A percentile compares a stretch with the other conserved stretches of the same genome.
Evolutionary conservation across 116 monocot species (phyloP).

Genomic region (Iris pallida): DNA sequence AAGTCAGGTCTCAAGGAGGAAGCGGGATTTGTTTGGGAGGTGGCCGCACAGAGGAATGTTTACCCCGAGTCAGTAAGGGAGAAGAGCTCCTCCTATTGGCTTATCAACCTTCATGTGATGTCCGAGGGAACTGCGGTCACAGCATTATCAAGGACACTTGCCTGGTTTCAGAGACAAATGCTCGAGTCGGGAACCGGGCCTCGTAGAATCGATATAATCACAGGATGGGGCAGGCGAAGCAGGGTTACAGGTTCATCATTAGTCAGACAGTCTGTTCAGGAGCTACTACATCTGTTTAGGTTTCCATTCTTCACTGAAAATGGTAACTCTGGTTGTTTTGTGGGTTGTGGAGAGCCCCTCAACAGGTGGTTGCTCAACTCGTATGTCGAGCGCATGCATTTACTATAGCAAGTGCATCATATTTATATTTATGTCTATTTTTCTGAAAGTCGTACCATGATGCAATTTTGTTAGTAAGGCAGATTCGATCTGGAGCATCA

Average conservation of each 20-base stretch:
- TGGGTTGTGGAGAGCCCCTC: constrained; percentile 67
- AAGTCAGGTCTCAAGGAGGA: constrained; percentile 83
- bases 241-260: constrained; percentile 69
- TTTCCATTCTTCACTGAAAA: constrained; percentile 51
- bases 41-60: constrained; percentile 61
- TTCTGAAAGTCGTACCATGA: too few relatives aligned
- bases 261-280: constrained; percentile 61
- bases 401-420: constrained; percentile 31
- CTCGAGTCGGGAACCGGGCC: constrained; percentile 37
- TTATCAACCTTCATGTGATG: constrained; percentile 90
- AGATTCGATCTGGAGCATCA: too few relatives aligned
- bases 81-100: constrained; percentile 61
- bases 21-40: constrained; percentile 87
- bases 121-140: constrained; percentile 84
- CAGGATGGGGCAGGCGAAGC: constrained; percentile 90
- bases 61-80: constrained; percentile 74
- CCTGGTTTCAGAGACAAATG: constrained; percentile 62
- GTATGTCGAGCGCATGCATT: constrained; percentile 87
- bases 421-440: too few relatives aligned
- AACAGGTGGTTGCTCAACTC: constrained; percentile 69
- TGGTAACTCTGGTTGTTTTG: constrained; percentile 80
- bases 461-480: too few relatives aligned
- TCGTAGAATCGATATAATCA: constrained; percentile 69
- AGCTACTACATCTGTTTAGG: constrained; percentile 51
- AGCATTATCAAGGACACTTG: constrained; percentile 70